Evolutionary conservation across 768 basidiomycete species (phyloP).

Genomic region (Leccinum barrowsii): DNA sequence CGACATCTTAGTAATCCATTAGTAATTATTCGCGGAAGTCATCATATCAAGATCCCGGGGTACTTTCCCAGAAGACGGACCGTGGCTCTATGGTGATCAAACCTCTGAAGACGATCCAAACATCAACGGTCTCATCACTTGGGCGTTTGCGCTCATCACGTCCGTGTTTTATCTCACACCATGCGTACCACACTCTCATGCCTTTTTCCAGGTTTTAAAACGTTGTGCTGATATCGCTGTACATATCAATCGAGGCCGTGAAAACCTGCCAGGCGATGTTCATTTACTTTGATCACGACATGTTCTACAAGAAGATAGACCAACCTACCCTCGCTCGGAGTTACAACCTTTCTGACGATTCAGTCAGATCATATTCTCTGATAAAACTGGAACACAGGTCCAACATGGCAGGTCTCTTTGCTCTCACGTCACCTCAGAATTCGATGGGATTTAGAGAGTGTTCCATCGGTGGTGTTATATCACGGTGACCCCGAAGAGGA

Average conservation of each 20-base stretch:
- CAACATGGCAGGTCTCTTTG: slow-evolving; percentile 47
- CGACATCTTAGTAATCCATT: background rate
- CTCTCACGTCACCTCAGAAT: slow-evolving; percentile 47
- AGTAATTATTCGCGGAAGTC: background rate
- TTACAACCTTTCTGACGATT: slow-evolving; percentile 97
- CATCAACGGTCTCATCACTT: slow-evolving; percentile 90
- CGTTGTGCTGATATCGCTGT: slow-evolving; percentile 95
- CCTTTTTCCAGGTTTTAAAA: slow-evolving; percentile 72
- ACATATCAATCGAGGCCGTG: slow-evolving; percentile 96
- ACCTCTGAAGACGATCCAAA: slow-evolving; percentile 72
- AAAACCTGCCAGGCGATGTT: slow-evolving; percentile 87
- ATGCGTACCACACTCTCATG: background rate
- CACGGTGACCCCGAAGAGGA: slow-evolving; percentile 54
- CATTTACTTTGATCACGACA: slow-evolving; percentile 93
- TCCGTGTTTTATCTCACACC: slow-evolving; percentile 32
- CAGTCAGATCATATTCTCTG: slow-evolving; percentile 96
- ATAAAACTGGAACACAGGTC: slow-evolving; percentile 93
- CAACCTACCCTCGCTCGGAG: slow-evolving; percentile 79
- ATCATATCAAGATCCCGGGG: background rate
- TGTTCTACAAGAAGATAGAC: slow-evolving; percentile 74
- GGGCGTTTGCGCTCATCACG: slow-evolving; percentile 85
- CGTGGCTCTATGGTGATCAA: slow-evolving; percentile 77
- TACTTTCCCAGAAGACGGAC: slow-evolving; percentile 48
- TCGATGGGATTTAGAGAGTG: slow-evolving; percentile 93
- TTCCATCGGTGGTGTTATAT: slow-evolving; percentile 85